Base-by-base conservation (phyloP, 1,284 basidiomycete genomes). In the Ustilago loliicola region DNA sequence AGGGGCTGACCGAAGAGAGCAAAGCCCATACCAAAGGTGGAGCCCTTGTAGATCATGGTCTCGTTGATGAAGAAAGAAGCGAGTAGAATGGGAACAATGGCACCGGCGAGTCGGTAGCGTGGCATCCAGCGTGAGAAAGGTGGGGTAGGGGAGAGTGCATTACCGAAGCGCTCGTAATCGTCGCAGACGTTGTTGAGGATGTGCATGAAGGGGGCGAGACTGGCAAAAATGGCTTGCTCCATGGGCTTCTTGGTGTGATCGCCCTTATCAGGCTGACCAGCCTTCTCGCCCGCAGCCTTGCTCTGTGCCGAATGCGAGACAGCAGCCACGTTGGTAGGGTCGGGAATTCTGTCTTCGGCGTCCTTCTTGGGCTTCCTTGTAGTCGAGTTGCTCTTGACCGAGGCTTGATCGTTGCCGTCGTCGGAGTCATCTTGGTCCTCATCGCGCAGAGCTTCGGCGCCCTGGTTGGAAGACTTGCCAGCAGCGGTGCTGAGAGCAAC, bases 1-100 rank as follows among this genome's bases (percentile, higher is more conserved):
- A 90, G 52, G 1, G 89, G 90, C 66, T 89, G 88, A 10, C 88
- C 90, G 81, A 90, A 91, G 77, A 91, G 88, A 1, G 72, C 87
- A 45, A 89, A 85, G 0, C 90, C 90, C 55, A 90, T 79, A 0
- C 81, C 71, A 67, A 90, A 88, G 0, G 88, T 88, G 0, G 86
- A 83, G 9, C 85, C 82, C 10, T 89, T 86, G 19, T 88, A 87
- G 72, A 89, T 88, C 40, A 89, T 68, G 60, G 86, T 86, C 0
- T 88, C 82, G 13, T 88, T 87, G 9, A 89, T 82, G 64, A 89
- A 86, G 23, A 87, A 86, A 34, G 88, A 84, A 2, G 87, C 79
- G 45, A 90, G 81, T 30, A 87, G 51, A 1, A 87, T 3, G 9
- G 87, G 86, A 0, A 84, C 58, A 4, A 88, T 36, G 3, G 86